A percentile compares a stretch with the other conserved stretches of the same genome.
Conservation (phyloP, 2,329 filamentous ascomycete genomes). For the Hymenoscyphus albidus region DNA sequence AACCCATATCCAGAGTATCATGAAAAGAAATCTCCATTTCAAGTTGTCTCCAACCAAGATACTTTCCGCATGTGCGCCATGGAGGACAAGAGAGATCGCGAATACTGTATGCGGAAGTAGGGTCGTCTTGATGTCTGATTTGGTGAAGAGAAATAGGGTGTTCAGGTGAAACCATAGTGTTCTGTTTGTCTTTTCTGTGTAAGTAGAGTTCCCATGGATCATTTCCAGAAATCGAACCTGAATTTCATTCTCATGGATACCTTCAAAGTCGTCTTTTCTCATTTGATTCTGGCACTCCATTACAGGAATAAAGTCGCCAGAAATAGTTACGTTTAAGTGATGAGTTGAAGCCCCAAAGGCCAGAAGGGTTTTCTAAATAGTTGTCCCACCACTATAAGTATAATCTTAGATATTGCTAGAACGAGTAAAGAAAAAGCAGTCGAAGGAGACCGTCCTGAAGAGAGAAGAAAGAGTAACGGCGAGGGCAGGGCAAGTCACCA, state of each 20-base stretch:
- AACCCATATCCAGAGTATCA: slow-evolving; percentile 3
- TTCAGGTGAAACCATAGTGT: slow-evolving; percentile 3
- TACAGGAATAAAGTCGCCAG: too few species aligned
- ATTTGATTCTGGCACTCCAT: too few species aligned
- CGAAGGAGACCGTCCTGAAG: too few species aligned
- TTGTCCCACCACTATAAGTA: too few species aligned
- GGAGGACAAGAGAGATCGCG: not conserved
- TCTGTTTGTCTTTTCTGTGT: slow-evolving; percentile 1
- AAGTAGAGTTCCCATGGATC: not conserved
- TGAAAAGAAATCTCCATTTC: not conserved
- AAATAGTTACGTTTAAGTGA: too few species aligned
- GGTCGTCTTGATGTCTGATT: slow-evolving; percentile 3
- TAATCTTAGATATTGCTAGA: too few species aligned
- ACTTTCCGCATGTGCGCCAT: not conserved
- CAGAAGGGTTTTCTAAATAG: too few species aligned
- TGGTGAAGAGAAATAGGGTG: slow-evolving; percentile 2
- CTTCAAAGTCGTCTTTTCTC: not conserved
- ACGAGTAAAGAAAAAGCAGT: too few species aligned
- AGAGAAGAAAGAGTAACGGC: too few species aligned
- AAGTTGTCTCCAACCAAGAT: not conserved
- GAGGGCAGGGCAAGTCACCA: too few species aligned
- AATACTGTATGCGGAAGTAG: slow-evolving; percentile 1
- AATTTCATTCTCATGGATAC: not conserved
- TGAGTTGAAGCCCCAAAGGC: too few species aligned
- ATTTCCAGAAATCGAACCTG: not conserved